Base-by-base conservation (phyloP, 768 basidiomycete genomes). In the Coprinopsis sp. region DNA sequence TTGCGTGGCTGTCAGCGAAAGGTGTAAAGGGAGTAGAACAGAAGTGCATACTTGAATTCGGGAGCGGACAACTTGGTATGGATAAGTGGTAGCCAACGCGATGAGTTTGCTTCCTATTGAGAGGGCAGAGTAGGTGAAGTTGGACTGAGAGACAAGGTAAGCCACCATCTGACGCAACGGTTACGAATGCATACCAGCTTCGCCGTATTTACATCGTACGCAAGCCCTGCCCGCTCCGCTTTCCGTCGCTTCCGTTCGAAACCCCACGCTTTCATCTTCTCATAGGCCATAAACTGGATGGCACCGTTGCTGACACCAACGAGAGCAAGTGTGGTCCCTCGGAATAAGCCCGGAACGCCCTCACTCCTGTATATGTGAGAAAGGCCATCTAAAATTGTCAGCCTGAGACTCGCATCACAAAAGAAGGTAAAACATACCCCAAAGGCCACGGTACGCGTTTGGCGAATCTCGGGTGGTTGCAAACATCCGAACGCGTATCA, bases 401-500 rank as follows among this genome's bases (percentile, higher is more conserved):
- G 23, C 19, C 23, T 37, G 40, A 33, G 36, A 30, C 18, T 23
- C 37, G 21, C 39, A 12, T 12, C 27, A 36, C 33, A 34, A 21
- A 22, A 49, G 46, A 37, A 43, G 28, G 46, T 42, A 37, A 45
- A 38, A 64, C 84, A 50, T 51, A 92, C 91, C 71, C 79, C 79
- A 85, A 47, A 93, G 71, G 7, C 85, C 82, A 14, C 81, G 79
- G 64, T 97, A 97, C 1, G 91, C 82, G 2, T 63, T 70, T 7
- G 87, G 81, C 33, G 84, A 79, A 46, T 78, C 74, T 23, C 77
- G 64, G 8, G 68, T 69, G 1, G 92, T 86, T 1, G 93, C 91
- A 61, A 96, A 99, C 83, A 97, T 93, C 50, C 96, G 82, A 7
- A 96, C 94, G 70, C 95, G 89, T 46, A 98, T 87, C 12, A 98